A percentile compares a stretch with the other conserved stretches of the same genome.
These are phyloP conservation scores for Heracleum sosnowskyi DNA, from an alignment of 129 eudicot species.

Conservation along the genomic window DNA sequence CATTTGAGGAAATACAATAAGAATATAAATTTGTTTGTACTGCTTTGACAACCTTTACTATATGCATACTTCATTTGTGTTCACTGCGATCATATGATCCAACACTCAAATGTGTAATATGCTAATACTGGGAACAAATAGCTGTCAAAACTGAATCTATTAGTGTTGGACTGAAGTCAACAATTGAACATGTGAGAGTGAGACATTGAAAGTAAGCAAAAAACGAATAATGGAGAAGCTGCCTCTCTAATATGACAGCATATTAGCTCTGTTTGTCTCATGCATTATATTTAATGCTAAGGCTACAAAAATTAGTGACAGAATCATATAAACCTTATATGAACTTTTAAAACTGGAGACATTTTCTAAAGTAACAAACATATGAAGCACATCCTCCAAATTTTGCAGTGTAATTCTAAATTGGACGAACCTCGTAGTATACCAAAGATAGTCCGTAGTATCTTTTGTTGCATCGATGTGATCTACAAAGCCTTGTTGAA, in stretches of 20 bases:
- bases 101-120: background rate
- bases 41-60: background rate
- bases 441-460: conserved; percentile 94
- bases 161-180: background rate
- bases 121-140: background rate
- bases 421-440: conserved; percentile 63
- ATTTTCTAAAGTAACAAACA: background rate
- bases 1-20: conserved; percentile 6
- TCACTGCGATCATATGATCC: background rate
- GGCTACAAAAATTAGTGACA: background rate
- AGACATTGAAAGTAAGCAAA: too few species aligned
- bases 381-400: background rate
- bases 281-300: background rate
- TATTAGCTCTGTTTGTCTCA: background rate
- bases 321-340: background rate
- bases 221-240: background rate
- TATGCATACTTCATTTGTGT: background rate
- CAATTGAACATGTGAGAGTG: background rate
- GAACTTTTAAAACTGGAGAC: background rate
- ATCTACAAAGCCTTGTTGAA: conserved; percentile 69
- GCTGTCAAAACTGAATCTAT: background rate
- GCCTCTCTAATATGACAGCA: background rate
- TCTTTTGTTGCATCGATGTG: conserved; percentile 92
- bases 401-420: background rate
- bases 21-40: background rate